Base-by-base conservation (phyloP, 805 yeast genomes). In the Candida dajiaensis region DNA sequence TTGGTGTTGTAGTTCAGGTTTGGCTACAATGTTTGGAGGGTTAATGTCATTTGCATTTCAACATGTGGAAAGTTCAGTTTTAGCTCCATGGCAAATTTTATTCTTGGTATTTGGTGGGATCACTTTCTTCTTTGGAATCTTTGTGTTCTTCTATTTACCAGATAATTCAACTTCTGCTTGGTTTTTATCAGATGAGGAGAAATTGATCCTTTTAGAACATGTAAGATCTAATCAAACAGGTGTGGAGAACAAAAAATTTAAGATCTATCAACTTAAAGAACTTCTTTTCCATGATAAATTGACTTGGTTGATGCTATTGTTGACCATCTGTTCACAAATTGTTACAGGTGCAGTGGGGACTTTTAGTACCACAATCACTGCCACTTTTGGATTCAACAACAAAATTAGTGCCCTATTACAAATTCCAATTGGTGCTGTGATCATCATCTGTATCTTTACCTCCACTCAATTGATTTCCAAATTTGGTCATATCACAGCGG, bases 81-180 rank as follows among this genome's bases (percentile, higher is more conserved):
- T 77, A 40, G 51, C 66, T 19, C 71, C 81, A 15, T 80, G 83
- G 84, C 81, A 77, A 59, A 76, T 78, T 35, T 67, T 78, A 59
- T 80, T 77, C 57, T 56, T 79, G 29, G 71, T 77, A 3, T 72
- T 79, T 55, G 85, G 85, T 3, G 42, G 73, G 4, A 51, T 76
- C 12, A 80, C 83, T 3, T 59, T 76, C 3, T 40, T 65, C 0
- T 76, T 76, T 59, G 83, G 82, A 3, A 29, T 73, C 1, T 33
- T 69, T 2, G 67, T 74, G 4, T 61, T 65, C 33, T 51, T 73
- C 21, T 59, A 62, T 31, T 59, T 78, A 43, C 85, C 85, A 0
- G 76, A 78, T 52, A 76, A 72, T 50, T 76, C 68, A n/a, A 55
- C 61, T 9, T 43, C 42, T 3, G 61, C 62, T 9, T 41, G 49